Evolutionary conservation across 345 rosid genomes (phyloP), one percentile per base, ranked within the genome.

Genomic region (Melastoma malabathricum): DNA sequence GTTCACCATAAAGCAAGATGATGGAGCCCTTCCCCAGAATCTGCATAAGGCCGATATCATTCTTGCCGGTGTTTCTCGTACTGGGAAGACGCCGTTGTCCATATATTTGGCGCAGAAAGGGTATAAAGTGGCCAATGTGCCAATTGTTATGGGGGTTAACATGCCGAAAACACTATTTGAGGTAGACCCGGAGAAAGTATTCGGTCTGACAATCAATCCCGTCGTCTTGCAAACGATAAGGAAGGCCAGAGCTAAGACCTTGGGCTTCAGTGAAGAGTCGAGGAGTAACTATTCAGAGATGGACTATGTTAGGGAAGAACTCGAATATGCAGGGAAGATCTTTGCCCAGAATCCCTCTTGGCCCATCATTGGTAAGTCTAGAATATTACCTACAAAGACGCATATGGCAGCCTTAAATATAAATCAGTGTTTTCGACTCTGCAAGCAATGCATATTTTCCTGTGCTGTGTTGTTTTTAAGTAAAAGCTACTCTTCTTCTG

Each of bases 1-100:
- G 49, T 90, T 90, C 70, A 90, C 89, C 0, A 84, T 86, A 71
- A 84, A 84, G 73, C 89, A 84, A 55, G 98, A 82, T 59, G 96
- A 90, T 29, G 96, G 93, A 12, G 85, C 82, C 16, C 58, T 84
- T 18, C 98, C 96, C 0, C 66, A 75, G 47, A 84, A 86, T 71
- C 68, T 90, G 70, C 64, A 59, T 47, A 78, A 74, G 52, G 85
- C 87, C 15, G 87, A 84, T 59, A 75, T 84, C 47, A 63, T 86
- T 58, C 93, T 90, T 47, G 71, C 82, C 0, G 89, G 95, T 17
- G 93, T 90, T 57, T 86, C 98, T 20, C 78, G 93, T 10, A 80
- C 92, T 14, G 87, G 87, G 47, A 90, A 90, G 75, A 86, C 93
- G 4, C 93, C 95, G 0, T 68, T 84, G 59, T 84, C 98, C 0